Percentiles rank a stretch among this genome's conserved stretches.
phyloP scores from a whole-genome alignment of 345 rosid genomes.

The Turritis glabra region DNA sequence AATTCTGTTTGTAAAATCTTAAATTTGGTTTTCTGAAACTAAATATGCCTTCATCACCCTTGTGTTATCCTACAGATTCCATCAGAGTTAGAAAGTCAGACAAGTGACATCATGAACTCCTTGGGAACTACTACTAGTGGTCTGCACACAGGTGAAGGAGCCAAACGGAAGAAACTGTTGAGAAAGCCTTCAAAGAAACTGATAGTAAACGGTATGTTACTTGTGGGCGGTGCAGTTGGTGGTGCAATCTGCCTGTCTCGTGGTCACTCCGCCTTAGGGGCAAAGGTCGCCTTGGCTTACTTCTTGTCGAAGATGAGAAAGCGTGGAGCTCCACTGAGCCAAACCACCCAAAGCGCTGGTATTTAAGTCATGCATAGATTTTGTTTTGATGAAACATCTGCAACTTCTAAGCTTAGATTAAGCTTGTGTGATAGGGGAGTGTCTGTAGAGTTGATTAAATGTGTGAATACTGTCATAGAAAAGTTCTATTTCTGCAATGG shows the following conservation, averaged over 20 bases:
- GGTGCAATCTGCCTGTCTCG: conserved; percentile 75
- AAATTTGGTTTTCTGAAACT: not conserved
- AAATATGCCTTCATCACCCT: not conserved
- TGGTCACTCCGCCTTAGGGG: conserved; percentile 71
- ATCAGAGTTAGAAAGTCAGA: conserved; percentile 47
- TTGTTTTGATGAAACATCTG: conserved; percentile 3
- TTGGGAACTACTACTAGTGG: conserved; percentile 3
- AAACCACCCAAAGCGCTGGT: conserved; percentile 35
- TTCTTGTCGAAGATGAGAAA: conserved; percentile 72
- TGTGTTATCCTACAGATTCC: conserved; percentile 56
- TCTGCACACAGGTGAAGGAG: conserved; percentile 34
- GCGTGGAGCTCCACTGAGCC: conserved; percentile 48
- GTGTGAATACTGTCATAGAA: conserved; percentile 14
- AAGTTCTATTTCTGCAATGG: not conserved
- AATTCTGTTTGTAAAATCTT: not conserved
- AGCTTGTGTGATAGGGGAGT: conserved; percentile 20
- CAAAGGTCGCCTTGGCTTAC: conserved; percentile 82
- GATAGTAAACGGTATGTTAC: conserved; percentile 66
- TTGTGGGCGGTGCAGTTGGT: conserved; percentile 52
- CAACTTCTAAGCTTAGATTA: not conserved
- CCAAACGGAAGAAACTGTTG: conserved; percentile 43
- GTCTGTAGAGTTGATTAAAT: conserved; percentile 11
- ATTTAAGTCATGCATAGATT: conserved; percentile 19
- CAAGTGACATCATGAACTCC: conserved; percentile 21
- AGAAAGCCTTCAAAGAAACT: conserved; percentile 66